A percentile compares a stretch with the other conserved stretches of the same genome.
phyloP scores from a whole-genome alignment of 2,329 filamentous ascomycete species.

The Lachnellula suecica region DNA sequence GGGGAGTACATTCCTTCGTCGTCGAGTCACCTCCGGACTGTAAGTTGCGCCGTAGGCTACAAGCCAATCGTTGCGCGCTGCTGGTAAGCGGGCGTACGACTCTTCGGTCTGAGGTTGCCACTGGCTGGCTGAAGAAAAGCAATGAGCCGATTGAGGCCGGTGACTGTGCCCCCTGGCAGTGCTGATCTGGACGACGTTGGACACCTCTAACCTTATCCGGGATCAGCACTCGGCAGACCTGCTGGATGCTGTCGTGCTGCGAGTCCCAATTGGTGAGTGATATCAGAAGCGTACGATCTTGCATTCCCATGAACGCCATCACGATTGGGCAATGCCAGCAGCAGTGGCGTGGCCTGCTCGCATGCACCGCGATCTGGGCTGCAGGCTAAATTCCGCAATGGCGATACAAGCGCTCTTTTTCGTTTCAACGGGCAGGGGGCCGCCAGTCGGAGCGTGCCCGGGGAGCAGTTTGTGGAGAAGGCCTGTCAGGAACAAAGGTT shows the following conservation, averaged over 20 bases:
- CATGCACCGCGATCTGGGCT: no score
- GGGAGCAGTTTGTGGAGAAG: not conserved
- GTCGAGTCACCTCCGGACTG: no score
- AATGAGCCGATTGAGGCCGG: not conserved
- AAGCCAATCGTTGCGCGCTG: not conserved
- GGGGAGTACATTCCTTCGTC: no score
- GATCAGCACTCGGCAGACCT: no score
- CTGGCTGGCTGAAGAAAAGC: not conserved
- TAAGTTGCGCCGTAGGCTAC: not conserved
- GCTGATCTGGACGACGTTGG: not conserved
- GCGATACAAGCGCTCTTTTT: not conserved
- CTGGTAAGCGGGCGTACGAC: not conserved
- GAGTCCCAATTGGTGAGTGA: no score
- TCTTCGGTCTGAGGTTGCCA: not conserved
- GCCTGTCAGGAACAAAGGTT: not conserved
- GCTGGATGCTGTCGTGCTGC: no score
- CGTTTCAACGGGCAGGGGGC: not conserved
- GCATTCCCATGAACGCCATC: no score
- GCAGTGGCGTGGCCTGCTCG: no score
- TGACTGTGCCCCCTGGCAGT: not conserved
- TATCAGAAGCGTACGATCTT: no score
- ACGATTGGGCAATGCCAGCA: not conserved
- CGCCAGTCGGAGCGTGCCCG: slow-evolving; percentile 1
- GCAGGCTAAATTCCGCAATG: not conserved
- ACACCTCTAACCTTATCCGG: not conserved